These are phyloP conservation scores for Spatholobus suberectus DNA, from an alignment of 306 rosid genomes.

Conservation along the genomic window DNA sequence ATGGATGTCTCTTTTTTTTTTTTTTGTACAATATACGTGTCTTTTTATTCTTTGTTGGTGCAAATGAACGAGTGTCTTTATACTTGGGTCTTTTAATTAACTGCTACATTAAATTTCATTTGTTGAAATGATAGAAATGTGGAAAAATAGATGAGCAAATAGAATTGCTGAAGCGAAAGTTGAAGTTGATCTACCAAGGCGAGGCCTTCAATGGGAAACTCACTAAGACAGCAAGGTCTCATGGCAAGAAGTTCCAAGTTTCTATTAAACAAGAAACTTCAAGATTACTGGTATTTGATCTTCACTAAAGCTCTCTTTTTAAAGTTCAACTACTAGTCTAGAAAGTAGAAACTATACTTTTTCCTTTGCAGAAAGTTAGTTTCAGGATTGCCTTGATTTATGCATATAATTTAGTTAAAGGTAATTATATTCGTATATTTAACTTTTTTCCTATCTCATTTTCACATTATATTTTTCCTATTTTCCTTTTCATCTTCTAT, in stretches of 20 bases:
- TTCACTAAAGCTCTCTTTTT: not conserved
- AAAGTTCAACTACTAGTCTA: not conserved
- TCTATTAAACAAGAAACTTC: conserved; percentile 89
- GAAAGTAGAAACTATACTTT: not conserved
- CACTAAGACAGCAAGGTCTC: conserved; percentile 95
- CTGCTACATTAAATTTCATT: not conserved
- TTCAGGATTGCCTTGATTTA: not conserved
- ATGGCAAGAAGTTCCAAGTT: conserved; percentile 92
- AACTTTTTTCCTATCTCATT: too few species aligned
- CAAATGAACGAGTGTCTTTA: not conserved
- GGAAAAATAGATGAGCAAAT: conserved; percentile 91
- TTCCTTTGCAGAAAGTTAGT: not conserved
- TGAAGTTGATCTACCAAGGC: conserved; percentile 79
- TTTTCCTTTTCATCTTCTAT: too few species aligned
- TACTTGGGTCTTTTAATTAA: not conserved
- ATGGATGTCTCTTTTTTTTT: not conserved
- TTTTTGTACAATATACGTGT: not conserved
- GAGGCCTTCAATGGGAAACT: conserved; percentile 91
- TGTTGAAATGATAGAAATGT: conserved; percentile 65
- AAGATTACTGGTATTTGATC: conserved; percentile 75
- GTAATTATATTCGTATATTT: too few species aligned
- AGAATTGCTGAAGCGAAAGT: conserved; percentile 80
- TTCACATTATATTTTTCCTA: too few species aligned
- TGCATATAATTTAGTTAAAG: not conserved
- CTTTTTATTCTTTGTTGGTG: not conserved